Evolutionary conservation across 345 rosid genomes (phyloP), one percentile per base, ranked within the genome.

Genomic region (Camelina sativa): DNA sequence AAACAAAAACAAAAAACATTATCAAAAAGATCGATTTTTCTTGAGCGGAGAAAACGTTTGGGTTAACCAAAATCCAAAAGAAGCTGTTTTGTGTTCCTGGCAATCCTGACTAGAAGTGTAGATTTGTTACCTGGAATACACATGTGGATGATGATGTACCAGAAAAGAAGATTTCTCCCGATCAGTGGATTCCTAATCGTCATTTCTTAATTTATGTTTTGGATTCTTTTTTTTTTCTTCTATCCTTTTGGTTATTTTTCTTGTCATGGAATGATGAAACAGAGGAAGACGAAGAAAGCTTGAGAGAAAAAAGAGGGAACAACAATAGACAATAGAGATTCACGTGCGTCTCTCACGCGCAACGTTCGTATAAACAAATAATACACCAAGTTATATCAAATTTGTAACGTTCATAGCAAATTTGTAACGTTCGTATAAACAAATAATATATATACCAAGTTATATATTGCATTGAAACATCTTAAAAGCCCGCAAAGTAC

Each of bases 61-160:
- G 62, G 20, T 25, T 32, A 58, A 38, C 2, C 34, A 16, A 66
- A 59, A 52, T 28, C 30, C 30, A 25, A 25, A 25, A 25, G 3
- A 54, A 56, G 19, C 65, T 22, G 58, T 74, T 56, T 43, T 16
- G 64, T 57, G n/a, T 56, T 37, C 71, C 50, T 19, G 20, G 59
- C 32, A 22, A 52, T 28, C 30, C 30, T 28, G 51, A 7, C 17
- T 51, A 40, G 15, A 32, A 19, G 32, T 11, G 7, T 23, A 10
- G 34, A 38, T 40, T 30, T 50, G 32, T 65, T 71, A 77, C 76
- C 80, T 70, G 76, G 47, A 56, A 71, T 64, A 62, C 52, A 77
- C 47, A 65, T 77, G 60, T 65, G 28, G 15, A 58, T 20, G 55
- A 58, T n/a, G 55, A 77, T 34, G 2, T 47, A 28, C 55, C 53